Evolutionary conservation across 2,329 filamentous ascomycete genomes (phyloP), one percentile per base, ranked within the genome.

Genomic region (Plectosphaerella cucumerina): DNA sequence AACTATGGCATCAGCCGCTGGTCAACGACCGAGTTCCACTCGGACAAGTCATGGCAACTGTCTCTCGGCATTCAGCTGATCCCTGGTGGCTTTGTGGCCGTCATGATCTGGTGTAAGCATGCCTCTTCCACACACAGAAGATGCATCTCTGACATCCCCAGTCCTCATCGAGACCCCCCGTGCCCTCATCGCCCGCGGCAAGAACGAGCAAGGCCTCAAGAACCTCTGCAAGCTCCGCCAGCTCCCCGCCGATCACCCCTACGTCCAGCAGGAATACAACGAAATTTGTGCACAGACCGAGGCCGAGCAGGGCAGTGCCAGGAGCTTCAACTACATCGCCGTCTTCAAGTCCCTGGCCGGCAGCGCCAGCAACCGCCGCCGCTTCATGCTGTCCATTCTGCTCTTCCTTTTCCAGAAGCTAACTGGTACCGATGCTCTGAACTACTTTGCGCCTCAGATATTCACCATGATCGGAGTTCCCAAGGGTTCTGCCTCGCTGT

Each of bases 351-450:
- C 67, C 20, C 65, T 67, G 9, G 57, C 58, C 41, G 60, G 57
- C 6, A 59, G 63, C 20, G 55, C 50, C 14, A 65, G 59, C 49
- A 70, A 68, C 42, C 56, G 62, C 2, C 63, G 64, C 12, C 64
- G 66, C 1, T 65, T 69, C 45, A 63, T 69, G 49, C 58, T 69
- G 9, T 62, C 66, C 2, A 57, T 65, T 3, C 66, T 65, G 58
- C 53, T 70, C 11, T 70, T 70, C 49, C 41, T 73, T 1, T 72
- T 72, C 50, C 69, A 72, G 56, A 72, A 73, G 34, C 65, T 71
- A 21, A 72, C 68, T 2, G 69, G 70, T 1, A 72, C 67, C 1
- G 67, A 71, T 53, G 62, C 62, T 6, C 48, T 73, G 17, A 72
- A 71, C 57, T 72, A 72, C 53, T 72, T 67, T 35, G 65, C 68